Evolutionary conservation across 805 yeast species (phyloP).

Genomic region (Jamesozyma piceae): DNA sequence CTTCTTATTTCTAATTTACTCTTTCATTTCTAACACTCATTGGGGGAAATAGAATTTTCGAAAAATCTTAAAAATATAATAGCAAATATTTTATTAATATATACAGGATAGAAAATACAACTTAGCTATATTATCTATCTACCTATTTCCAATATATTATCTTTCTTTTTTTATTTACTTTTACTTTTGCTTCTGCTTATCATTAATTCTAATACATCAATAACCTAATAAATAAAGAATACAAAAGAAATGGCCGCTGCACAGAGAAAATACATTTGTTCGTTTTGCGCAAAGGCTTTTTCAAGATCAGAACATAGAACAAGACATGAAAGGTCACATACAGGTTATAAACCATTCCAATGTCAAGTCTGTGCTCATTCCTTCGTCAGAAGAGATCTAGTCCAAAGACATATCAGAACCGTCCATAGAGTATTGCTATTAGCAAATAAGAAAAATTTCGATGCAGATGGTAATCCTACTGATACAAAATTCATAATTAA

Average conservation of each 20-base stretch:
- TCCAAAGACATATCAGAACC: slow-evolving; percentile 70
- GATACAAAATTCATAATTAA: neutral
- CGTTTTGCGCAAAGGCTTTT: slow-evolving; percentile 71
- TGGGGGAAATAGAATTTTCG: too few relatives aligned
- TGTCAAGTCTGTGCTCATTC: slow-evolving; percentile 61
- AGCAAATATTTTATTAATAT: too few relatives aligned
- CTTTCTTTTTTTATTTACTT: too few relatives aligned
- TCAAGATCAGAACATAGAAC: slow-evolving; percentile 72
- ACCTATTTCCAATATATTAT: too few relatives aligned
- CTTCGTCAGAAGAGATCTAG: slow-evolving; percentile 67
- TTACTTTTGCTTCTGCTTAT: too few relatives aligned
- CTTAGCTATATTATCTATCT: too few relatives aligned
- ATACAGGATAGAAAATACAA: too few relatives aligned
- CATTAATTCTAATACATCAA: too few relatives aligned
- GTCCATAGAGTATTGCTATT: slow-evolving; percentile 41
- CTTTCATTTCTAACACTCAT: too few relatives aligned
- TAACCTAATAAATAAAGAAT: too few relatives aligned
- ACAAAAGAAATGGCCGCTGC: slow-evolving; percentile 31
- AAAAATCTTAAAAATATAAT: too few relatives aligned
- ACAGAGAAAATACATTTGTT: slow-evolving; percentile 63
- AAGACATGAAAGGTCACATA: slow-evolving; percentile 72
- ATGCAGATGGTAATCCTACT: neutral
- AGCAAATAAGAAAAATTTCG: neutral
- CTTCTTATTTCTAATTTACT: too few relatives aligned
- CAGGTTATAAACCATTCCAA: slow-evolving; percentile 71